A percentile compares a stretch with the other conserved stretches of the same genome.
phyloP scores from a whole-genome alignment of 2,329 filamentous ascomycete genomes.

The Ceratocystis variospora region DNA sequence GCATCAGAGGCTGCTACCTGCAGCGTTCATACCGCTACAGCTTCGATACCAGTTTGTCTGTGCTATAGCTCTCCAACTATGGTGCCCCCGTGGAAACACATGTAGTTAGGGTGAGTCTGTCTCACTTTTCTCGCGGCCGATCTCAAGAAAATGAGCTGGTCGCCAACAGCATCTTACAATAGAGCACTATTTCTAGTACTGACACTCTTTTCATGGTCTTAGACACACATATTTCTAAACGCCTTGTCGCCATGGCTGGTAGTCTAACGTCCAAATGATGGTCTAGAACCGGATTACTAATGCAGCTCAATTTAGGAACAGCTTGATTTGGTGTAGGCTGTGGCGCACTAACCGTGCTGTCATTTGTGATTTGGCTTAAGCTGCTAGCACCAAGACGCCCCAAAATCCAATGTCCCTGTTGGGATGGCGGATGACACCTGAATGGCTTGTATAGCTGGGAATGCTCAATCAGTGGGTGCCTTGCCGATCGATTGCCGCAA shows the following conservation, averaged over 20 bases:
- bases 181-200: conserved; percentile 34
- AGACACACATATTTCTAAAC: conserved; percentile 31
- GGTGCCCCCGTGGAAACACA: conserved; percentile 18
- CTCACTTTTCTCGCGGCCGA: too few species aligned
- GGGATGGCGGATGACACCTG: conserved; percentile 50
- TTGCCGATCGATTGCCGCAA: conserved; percentile 50
- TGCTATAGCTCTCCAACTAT: conserved; percentile 31
- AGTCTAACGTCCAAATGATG: conserved; percentile 39
- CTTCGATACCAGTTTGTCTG: conserved; percentile 41
- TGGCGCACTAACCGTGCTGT: conserved; percentile 49
- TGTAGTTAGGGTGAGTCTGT: too few species aligned
- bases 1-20: conserved; percentile 29
- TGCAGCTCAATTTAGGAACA: conserved; percentile 48
- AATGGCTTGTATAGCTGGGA: conserved; percentile 32
- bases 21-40: conserved; percentile 37
- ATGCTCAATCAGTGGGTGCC: conserved; percentile 46
- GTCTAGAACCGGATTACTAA: conserved; percentile 48
- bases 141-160: not conserved
- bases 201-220: conserved; percentile 34
- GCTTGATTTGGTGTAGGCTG: conserved; percentile 49
- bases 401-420: conserved; percentile 41
- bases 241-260: conserved; percentile 28
- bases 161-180: conserved; percentile 22
- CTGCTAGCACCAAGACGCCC: conserved; percentile 23
- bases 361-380: conserved; percentile 30